Percentiles rank a stretch among this genome's conserved stretches.
Evolutionary conservation across 2,329 filamentous ascomycete genomes (phyloP).

Genomic region (Penicillium sp.): DNA sequence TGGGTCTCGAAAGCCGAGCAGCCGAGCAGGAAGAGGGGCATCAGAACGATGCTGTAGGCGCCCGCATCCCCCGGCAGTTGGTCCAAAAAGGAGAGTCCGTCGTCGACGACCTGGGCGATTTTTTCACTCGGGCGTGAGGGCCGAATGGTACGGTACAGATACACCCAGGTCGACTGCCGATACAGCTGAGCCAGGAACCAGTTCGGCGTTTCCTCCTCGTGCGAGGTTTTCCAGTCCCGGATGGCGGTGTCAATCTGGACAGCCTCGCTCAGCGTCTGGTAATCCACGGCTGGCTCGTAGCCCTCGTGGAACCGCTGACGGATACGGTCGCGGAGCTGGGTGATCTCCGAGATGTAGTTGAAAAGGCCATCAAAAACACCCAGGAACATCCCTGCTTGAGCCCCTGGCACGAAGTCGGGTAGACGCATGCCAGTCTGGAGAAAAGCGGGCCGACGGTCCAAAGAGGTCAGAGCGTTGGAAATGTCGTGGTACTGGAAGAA

Average conservation of each 20-base stretch:
- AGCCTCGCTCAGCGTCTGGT: conserved; percentile 65
- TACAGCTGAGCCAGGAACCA: conserved; percentile 57
- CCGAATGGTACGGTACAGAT: conserved; percentile 58
- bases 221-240: conserved; percentile 65
- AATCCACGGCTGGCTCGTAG: conserved; percentile 66
- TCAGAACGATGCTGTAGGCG: conserved; percentile 56
- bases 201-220: conserved; percentile 49
- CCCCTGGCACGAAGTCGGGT: conserved; percentile 52
- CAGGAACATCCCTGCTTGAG: conserved; percentile 59
- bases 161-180: conserved; percentile 60
- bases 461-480: conserved; percentile 54
- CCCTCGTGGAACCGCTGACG: conserved; percentile 60
- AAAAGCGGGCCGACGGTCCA: conserved; percentile 51
- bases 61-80: conserved; percentile 52
- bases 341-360: conserved; percentile 71
- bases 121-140: conserved; percentile 53
- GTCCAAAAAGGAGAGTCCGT: conserved; percentile 55
- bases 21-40: conserved; percentile 59
- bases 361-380: conserved; percentile 82
- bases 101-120: conserved; percentile 55
- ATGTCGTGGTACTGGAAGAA: conserved; percentile 81
- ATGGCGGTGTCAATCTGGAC: conserved; percentile 72
- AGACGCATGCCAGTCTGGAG: conserved; percentile 52
- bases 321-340: conserved; percentile 68
- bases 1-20: conserved; percentile 55